A percentile compares a stretch with the other conserved stretches of the same genome.
These are phyloP conservation scores for Parmelia sp. DNA, from an alignment of 495 filamentous ascomycete species.

Conservation along the genomic window DNA sequence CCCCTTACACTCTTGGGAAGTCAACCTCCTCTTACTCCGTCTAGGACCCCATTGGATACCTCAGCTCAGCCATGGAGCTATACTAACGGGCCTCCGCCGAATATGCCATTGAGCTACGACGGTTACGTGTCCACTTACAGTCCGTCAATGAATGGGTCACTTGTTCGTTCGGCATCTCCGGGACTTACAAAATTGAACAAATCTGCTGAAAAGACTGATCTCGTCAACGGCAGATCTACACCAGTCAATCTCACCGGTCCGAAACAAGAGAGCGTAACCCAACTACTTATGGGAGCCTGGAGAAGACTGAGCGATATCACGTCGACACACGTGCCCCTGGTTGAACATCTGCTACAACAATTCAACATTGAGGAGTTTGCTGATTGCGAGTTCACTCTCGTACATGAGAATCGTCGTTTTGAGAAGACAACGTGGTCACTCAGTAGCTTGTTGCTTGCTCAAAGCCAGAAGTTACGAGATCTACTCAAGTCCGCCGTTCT, in stretches of 20 bases:
- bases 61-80: slow-evolving; percentile 10
- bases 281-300: background rate
- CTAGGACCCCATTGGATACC: slow-evolving; percentile 13
- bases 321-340: slow-evolving; percentile 8
- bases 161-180: background rate
- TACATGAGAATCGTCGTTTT: slow-evolving; percentile 11
- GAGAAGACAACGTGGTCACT: slow-evolving; percentile 13
- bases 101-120: background rate
- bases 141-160: background rate
- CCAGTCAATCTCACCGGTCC: background rate
- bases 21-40: slow-evolving; percentile 18
- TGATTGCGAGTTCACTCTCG: slow-evolving; percentile 23
- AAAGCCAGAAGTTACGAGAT: slow-evolving; percentile 41
- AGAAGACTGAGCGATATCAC: background rate
- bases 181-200: background rate
- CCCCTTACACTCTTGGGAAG: slow-evolving; percentile 3
- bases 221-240: background rate
- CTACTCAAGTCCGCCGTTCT: slow-evolving; percentile 27
- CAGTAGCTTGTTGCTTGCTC: slow-evolving; percentile 48
- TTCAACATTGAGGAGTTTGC: slow-evolving; percentile 24
- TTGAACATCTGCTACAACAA: slow-evolving; percentile 16
- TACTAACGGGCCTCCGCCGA: slow-evolving; percentile 6
- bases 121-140: background rate
- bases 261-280: background rate
- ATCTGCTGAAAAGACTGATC: background rate